Evolutionary conservation across 495 filamentous ascomycete species (phyloP).

Genomic region (Aspergillus cristatus): DNA sequence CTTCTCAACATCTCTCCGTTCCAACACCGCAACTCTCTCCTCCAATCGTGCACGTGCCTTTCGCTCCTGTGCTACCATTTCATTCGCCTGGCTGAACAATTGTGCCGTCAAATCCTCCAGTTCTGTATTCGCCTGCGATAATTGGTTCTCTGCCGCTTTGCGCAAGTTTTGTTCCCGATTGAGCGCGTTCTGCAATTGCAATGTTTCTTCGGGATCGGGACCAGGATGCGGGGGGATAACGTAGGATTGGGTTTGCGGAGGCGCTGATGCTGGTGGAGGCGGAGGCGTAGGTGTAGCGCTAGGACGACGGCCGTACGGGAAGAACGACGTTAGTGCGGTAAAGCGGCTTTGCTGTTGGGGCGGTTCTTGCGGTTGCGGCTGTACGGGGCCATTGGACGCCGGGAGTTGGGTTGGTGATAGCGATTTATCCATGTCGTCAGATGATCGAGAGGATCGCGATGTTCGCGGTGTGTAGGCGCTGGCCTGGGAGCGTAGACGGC

Average conservation of each 20-base stretch:
- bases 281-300: slow-evolving; percentile 30
- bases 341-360: slow-evolving; percentile 27
- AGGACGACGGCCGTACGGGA: slow-evolving; percentile 48
- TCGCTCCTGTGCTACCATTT: slow-evolving; percentile 91
- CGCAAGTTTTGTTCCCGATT: slow-evolving; percentile 63
- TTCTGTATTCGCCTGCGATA: slow-evolving; percentile 64
- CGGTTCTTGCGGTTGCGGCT: no score
- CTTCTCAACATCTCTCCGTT: slow-evolving; percentile 64
- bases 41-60: slow-evolving; percentile 71
- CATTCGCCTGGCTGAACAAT: slow-evolving; percentile 89
- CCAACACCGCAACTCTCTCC: slow-evolving; percentile 59
- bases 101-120: slow-evolving; percentile 82
- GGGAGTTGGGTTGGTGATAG: slow-evolving; percentile 15
- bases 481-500: slow-evolving; percentile 47
- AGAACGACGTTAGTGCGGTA: slow-evolving; percentile 56
- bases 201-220: slow-evolving; percentile 25
- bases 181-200: slow-evolving; percentile 62
- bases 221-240: slow-evolving; percentile 9
- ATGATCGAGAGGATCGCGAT: background rate
- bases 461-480: slow-evolving; percentile 17
- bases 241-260: slow-evolving; percentile 12
- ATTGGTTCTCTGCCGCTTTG: slow-evolving; percentile 61
- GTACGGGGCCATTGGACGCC: slow-evolving; percentile 18
- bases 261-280: slow-evolving; percentile 28
- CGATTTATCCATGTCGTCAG: slow-evolving; percentile 15